Conservation (phyloP, 345 rosid species). For the Aegle marmelos region DNA sequence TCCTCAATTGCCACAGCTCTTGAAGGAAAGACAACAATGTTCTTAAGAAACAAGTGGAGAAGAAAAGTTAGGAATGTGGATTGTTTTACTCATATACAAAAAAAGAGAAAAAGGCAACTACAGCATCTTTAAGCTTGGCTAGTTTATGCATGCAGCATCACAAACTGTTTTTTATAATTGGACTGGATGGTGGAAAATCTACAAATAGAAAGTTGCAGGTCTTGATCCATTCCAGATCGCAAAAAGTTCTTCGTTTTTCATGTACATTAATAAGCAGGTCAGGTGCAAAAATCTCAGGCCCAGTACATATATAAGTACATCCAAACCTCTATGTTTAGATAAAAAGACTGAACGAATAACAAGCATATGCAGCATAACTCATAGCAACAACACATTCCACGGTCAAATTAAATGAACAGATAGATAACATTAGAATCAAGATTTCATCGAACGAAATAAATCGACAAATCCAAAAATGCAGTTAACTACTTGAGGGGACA, state of each 20-base stretch:
- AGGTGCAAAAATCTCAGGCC: neutral
- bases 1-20: slow-evolving; percentile 88
- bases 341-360: neutral
- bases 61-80: slow-evolving; percentile 26
- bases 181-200: neutral
- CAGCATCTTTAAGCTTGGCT: no score
- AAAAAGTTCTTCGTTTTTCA: neutral
- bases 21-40: slow-evolving; percentile 79
- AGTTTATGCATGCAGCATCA: neutral
- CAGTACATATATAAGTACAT: neutral
- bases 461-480: no score
- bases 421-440: no score
- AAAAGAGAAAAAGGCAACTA: neutral
- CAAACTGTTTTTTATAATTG: neutral
- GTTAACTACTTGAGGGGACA: no score
- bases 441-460: no score
- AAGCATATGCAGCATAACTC: no score
- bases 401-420: no score
- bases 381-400: no score
- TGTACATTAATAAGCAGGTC: neutral
- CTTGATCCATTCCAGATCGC: neutral
- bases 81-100: neutral
- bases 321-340: neutral
- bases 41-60: slow-evolving; percentile 38
- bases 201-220: neutral